These are phyloP conservation scores for Epichloe typhina DNA, from an alignment of 2,329 filamentous ascomycete genomes.

Conservation along the genomic window DNA sequence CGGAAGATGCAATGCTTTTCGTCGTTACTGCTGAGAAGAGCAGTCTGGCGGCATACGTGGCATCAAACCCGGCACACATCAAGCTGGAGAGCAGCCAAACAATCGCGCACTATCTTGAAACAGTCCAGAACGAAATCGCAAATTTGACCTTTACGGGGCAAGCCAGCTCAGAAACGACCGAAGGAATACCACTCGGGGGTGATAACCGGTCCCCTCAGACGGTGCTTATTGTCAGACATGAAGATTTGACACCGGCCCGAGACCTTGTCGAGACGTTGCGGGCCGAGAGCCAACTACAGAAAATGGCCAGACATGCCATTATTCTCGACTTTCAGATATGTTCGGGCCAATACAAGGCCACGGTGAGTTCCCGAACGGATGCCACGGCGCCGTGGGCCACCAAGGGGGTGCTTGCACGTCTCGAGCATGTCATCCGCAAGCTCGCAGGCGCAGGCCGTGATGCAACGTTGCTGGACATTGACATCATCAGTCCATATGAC, in stretches of 20 bases:
- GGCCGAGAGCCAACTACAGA: not conserved
- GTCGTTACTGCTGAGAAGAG: not conserved
- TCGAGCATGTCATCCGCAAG: not conserved
- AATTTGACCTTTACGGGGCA: not conserved
- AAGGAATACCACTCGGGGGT: not conserved
- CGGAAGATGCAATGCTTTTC: not conserved
- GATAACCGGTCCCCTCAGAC: not conserved
- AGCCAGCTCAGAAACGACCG: not conserved
- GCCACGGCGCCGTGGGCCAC: not conserved
- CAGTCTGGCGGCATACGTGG: not conserved
- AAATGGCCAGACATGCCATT: not conserved
- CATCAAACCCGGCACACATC: not conserved
- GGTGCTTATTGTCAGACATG: not conserved
- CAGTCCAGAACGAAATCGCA: not conserved
- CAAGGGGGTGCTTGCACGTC: not conserved
- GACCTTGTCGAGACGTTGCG: not conserved
- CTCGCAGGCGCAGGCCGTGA: not conserved
- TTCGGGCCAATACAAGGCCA: not conserved
- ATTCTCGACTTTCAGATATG: not conserved
- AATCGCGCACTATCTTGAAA: not conserved
- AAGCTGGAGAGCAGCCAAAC: not conserved
- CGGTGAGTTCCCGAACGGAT: not conserved
- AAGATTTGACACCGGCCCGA: not conserved
- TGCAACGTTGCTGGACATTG: not conserved
- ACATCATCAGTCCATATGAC: conserved; percentile 12